Conservation (phyloP, 129 eudicot genomes). For the Erigeron canadensis region DNA sequence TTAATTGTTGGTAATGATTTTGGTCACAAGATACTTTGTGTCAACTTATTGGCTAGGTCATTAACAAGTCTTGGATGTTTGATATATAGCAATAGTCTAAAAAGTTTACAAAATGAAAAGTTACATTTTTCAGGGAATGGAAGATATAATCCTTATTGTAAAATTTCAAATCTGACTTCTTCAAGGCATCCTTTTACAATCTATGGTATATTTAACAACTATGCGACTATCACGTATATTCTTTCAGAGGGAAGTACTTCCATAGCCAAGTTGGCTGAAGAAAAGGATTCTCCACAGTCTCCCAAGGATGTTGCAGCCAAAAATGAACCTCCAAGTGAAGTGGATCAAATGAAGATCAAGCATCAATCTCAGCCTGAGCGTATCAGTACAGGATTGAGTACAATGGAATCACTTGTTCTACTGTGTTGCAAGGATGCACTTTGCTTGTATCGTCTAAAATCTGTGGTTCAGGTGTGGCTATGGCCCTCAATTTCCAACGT, state of each 20-base stretch:
- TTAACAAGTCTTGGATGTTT: neutral
- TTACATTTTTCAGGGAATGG: conserved; percentile 6
- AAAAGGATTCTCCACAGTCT: conserved; percentile 36
- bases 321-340: conserved; percentile 38
- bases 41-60: neutral
- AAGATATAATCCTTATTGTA: neutral
- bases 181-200: conserved; percentile 10
- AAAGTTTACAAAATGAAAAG: neutral
- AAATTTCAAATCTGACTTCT: neutral
- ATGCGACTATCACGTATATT: neutral
- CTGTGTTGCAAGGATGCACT: conserved; percentile 68
- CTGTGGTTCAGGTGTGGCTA: conserved; percentile 63
- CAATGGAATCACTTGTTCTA: conserved; percentile 49
- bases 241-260: conserved; percentile 47
- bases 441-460: conserved; percentile 50
- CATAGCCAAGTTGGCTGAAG: conserved; percentile 26
- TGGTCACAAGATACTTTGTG: conserved; percentile 10
- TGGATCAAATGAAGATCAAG: conserved; percentile 28
- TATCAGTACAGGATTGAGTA: conserved; percentile 29
- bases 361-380: conserved; percentile 17
- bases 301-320: conserved; percentile 30
- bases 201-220: neutral
- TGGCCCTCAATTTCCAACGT: conserved; percentile 2
- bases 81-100: neutral
- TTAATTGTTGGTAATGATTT: neutral